These are phyloP conservation scores for Candida montana DNA, from an alignment of 805 yeast genomes.

Conservation along the genomic window DNA sequence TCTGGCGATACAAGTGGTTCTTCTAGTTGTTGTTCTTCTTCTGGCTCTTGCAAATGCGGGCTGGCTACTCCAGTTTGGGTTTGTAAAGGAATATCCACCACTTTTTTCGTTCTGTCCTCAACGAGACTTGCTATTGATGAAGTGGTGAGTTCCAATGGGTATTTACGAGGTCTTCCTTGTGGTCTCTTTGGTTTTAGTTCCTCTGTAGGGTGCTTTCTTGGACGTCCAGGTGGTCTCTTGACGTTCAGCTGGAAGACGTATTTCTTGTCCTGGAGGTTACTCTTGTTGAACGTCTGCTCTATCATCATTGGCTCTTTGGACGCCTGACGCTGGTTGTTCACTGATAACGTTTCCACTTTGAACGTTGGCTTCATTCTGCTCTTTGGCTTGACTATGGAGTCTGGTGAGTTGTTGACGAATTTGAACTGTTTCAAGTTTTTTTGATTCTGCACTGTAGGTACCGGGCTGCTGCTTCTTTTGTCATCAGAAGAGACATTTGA, in stretches of 20 bases:
- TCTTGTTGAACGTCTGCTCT: constrained; percentile 19
- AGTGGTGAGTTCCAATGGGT: constrained; percentile 14
- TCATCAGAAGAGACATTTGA: no score
- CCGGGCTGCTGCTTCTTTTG: neutral
- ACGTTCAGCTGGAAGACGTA: constrained; percentile 19
- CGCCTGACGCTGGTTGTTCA: no score
- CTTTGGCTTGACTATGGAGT: constrained; percentile 15
- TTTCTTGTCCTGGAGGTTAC: constrained; percentile 10
- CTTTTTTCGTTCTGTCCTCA: constrained; percentile 2
- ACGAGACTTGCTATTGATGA: neutral
- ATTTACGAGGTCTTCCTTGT: constrained; percentile 26
- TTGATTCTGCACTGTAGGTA: neutral
- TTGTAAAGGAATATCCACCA: neutral
- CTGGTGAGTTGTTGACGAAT: constrained; percentile 23
- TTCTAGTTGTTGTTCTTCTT: no score
- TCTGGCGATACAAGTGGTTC: no score
- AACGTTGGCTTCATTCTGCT: constrained; percentile 22
- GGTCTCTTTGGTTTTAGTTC: constrained; percentile 33
- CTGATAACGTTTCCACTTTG: constrained; percentile 10
- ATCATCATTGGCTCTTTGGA: constrained; percentile 13
- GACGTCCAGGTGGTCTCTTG: constrained; percentile 44
- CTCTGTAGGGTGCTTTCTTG: constrained; percentile 44
- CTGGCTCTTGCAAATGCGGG: no score
- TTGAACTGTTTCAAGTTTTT: constrained; percentile 12
- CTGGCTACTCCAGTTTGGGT: no score